phyloP scores from a whole-genome alignment of 2,329 filamentous ascomycete species.

The Curvularia eragrostidis region DNA sequence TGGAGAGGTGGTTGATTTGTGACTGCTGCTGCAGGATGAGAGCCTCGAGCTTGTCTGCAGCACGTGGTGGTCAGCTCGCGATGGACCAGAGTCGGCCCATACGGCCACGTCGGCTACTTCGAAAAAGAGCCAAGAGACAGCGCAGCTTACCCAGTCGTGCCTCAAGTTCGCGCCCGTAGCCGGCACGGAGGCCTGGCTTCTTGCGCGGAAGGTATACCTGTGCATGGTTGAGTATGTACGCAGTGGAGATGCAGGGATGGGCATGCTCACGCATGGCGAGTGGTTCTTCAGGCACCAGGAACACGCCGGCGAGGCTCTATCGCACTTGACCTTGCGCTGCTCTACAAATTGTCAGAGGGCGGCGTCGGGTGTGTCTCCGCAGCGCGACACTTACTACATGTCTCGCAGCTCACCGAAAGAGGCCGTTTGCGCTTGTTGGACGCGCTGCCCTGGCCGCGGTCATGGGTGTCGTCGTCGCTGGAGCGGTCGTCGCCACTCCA shows the following conservation, averaged over 20 bases:
- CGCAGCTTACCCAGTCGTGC: slow-evolving; percentile 59
- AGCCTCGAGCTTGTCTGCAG: slow-evolving; percentile 55
- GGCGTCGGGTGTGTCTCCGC: not conserved
- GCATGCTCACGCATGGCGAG: slow-evolving; percentile 60
- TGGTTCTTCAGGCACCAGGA: slow-evolving; percentile 74
- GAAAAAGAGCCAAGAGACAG: not conserved
- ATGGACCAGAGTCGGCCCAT: not conserved
- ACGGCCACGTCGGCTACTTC: slow-evolving; percentile 16
- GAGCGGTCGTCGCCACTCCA: slow-evolving; percentile 49
- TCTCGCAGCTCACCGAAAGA: slow-evolving; percentile 67
- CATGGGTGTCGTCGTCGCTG: slow-evolving; percentile 50
- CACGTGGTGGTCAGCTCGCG: slow-evolving; percentile 10
- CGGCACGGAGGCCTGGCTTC: slow-evolving; percentile 68
- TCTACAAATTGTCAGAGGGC: slow-evolving; percentile 44
- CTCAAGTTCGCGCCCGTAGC: slow-evolving; percentile 69
- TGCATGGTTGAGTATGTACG: slow-evolving; percentile 11
- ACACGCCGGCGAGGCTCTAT: slow-evolving; percentile 77
- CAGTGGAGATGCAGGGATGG: slow-evolving; percentile 1
- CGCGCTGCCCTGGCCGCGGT: slow-evolving; percentile 42
- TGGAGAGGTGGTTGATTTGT: slow-evolving; percentile 54
- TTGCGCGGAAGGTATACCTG: slow-evolving; percentile 71
- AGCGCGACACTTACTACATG: slow-evolving; percentile 40
- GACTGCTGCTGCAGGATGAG: slow-evolving; percentile 55
- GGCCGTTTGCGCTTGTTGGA: slow-evolving; percentile 58
- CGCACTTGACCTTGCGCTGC: slow-evolving; percentile 74